Base-by-base conservation (phyloP, 2,329 filamentous ascomycete genomes). In the Arthrobotrys megalospora region DNA sequence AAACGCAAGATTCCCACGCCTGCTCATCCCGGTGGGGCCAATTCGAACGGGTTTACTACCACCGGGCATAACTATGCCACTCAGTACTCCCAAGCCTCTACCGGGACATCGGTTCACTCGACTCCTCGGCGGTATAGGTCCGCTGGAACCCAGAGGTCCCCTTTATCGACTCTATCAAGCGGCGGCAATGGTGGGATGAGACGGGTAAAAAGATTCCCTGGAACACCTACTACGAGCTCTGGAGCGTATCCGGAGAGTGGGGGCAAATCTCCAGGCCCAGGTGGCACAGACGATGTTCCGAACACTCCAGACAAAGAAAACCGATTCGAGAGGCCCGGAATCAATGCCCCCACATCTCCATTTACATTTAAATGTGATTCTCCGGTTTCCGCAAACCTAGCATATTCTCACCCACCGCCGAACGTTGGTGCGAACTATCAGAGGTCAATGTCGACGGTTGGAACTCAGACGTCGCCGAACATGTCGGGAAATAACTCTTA, bases 291-390 rank as follows among this genome's bases (percentile, higher is more conserved):
- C 19, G 68, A 71, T 38, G 32, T 32, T 6, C 75, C 75, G n/a
- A 72, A 63, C n/a, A 72, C 75, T 3, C 68, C 75, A 21, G 75
- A 78, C 53, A 78, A 78, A 45, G 75, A 78, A 55, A 78, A 78
- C 16, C 50, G 50, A n/a, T 48, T 78, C 52, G 75, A 78, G 16
- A 62, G 50, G 38, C n/a, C 50, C 6, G 75, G 75, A 10, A 78
- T 78, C 41, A 72, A 71, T 21, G 75, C 75, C 7, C 75, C 75
- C 10, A 78, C 66, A 11, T 92, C 92, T 0, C 93, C 97, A 82
- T 99, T 99, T 84, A 99, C 96, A 8, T 99, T 99, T 83, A 97
- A 93, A 11, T 97, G 94, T 84, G 93, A 96, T 82, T 95, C 94
- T 0, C 93, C 81, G 6, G 80, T 81, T 68, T 80, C 80, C 36